Evolutionary conservation across 2,329 filamentous ascomycete genomes (phyloP), one percentile per base, ranked within the genome.

Genomic region (Aureobasidium sp.): DNA sequence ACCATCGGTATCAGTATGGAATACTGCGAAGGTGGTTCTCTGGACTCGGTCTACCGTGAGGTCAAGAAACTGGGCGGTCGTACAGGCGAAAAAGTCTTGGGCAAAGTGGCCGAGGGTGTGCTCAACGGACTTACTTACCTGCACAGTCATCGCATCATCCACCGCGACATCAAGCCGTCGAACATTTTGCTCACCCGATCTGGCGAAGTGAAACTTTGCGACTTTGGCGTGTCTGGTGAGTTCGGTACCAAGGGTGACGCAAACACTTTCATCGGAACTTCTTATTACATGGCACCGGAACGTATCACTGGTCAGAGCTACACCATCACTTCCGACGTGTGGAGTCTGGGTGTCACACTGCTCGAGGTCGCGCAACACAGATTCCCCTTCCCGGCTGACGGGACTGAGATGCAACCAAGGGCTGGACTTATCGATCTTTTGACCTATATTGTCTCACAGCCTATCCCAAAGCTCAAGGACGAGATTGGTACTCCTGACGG

Each of bases 1-100:
- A 97, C 93, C 52, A 97, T 99, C 67, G 96, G 91, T 52, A 99
- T 99, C 71, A 92, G 91, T 62, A 99, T 99, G 94, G 94, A 99
- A 73, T 97, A 96, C 70, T 99, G 94, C 73, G 94, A 97, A 76
- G 94, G 94, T 62, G 94, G 94, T 59, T 96, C 91, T 50, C 83
- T 99, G 25, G 92, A 99, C 77, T 94, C 90, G 72, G 94, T 99
- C 66, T 99, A 99, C 79, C 90, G 90, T 67, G 94, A 99, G 76
- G 92, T 99, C 39, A 96, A 96, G 79, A 91, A 94, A 68, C 84
- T 97, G 2, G 93, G 93, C 45, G 94, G 94, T 11, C 86, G 94
- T 54, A 97, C 93, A 0, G 94, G 94, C 67, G 94, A 99, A 74
- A 99, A 97, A 73, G 94, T 99, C 1, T 81, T 99, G 4, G 94